Conservation (phyloP, 140 eudicot genomes). For the Senecio squalidus region DNA sequence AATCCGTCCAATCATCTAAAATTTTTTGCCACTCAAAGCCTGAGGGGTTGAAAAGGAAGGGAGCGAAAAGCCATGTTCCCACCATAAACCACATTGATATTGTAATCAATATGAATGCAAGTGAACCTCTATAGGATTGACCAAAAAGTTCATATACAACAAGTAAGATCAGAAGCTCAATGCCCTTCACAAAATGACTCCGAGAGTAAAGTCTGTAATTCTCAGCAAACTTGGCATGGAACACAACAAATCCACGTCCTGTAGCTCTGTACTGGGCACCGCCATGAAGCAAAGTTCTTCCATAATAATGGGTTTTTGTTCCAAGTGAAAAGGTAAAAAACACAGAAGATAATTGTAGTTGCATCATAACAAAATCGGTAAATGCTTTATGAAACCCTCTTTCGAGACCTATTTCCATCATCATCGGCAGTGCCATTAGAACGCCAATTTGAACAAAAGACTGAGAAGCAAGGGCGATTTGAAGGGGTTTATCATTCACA, state of each 20-base stretch:
- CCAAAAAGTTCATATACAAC: slow-evolving; percentile 65
- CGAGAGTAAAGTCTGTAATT: slow-evolving; percentile 68
- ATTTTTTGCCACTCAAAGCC: slow-evolving; percentile 85
- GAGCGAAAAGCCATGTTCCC: slow-evolving; percentile 80
- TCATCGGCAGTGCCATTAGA: slow-evolving; percentile 70
- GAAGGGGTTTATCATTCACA: slow-evolving; percentile 56
- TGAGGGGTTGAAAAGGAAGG: slow-evolving; percentile 74
- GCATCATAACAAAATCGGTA: slow-evolving; percentile 68
- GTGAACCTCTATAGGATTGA: slow-evolving; percentile 36
- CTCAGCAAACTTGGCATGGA: slow-evolving; percentile 76
- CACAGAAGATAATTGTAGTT: slow-evolving; percentile 67
- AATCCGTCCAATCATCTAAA: slow-evolving; percentile 80
- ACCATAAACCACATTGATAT: slow-evolving; percentile 77
- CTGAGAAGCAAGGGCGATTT: slow-evolving; percentile 79
- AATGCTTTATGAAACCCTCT: slow-evolving; percentile 59
- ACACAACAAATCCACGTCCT: slow-evolving; percentile 81
- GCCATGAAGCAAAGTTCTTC: slow-evolving; percentile 75
- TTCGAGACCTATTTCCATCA: slow-evolving; percentile 83
- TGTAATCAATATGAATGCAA: slow-evolving; percentile 49
- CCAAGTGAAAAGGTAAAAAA: slow-evolving; percentile 77
- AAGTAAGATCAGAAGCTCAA: slow-evolving; percentile 62
- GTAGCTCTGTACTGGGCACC: slow-evolving; percentile 74
- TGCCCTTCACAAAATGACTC: slow-evolving; percentile 76
- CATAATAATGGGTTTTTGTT: slow-evolving; percentile 68
- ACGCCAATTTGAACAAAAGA: slow-evolving; percentile 70